A percentile compares a stretch with the other conserved stretches of the same genome.
Conservation (phyloP, 2,329 filamentous ascomycete species). For the Xylariaceae sp. region DNA sequence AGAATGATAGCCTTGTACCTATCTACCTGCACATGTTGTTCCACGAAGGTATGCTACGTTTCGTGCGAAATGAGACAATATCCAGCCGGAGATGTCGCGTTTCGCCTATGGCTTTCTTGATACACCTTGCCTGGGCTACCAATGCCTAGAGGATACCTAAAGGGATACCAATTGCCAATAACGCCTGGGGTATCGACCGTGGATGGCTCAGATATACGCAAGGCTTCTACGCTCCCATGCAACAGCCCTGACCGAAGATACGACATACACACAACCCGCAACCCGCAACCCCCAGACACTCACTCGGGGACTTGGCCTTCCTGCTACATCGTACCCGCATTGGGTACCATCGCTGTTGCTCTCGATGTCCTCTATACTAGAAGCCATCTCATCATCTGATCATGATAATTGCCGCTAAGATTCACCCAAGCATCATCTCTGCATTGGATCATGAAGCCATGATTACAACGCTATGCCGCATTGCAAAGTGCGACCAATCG, state of each 20-base stretch:
- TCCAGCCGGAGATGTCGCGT: background rate
- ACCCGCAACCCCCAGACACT: background rate
- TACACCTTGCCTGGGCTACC: background rate
- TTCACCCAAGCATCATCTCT: constrained; percentile 6
- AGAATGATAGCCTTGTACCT: constrained; percentile 18
- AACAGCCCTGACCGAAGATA: constrained; percentile 4
- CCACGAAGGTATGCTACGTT: constrained; percentile 4
- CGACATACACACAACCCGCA: background rate
- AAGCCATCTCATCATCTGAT: constrained; percentile 15
- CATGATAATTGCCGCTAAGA: constrained; percentile 8
- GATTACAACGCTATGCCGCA: constrained; percentile 16
- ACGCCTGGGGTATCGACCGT: background rate
- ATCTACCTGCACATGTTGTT: constrained; percentile 11
- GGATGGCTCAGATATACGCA: background rate
- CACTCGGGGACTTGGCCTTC: constrained; percentile 5
- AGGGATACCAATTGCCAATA: background rate
- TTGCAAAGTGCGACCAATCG: constrained; percentile 16
- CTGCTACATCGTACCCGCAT: background rate
- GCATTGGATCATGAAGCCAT: constrained; percentile 18
- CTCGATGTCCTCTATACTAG: background rate
- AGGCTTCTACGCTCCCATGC: constrained; percentile 2
- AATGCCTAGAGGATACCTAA: background rate
- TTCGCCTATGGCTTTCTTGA: background rate
- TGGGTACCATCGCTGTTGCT: background rate
- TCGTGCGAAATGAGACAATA: constrained; percentile 8